phyloP scores from a whole-genome alignment of 106 monocot genomes.

The Dactylorhiza incarnata region DNA sequence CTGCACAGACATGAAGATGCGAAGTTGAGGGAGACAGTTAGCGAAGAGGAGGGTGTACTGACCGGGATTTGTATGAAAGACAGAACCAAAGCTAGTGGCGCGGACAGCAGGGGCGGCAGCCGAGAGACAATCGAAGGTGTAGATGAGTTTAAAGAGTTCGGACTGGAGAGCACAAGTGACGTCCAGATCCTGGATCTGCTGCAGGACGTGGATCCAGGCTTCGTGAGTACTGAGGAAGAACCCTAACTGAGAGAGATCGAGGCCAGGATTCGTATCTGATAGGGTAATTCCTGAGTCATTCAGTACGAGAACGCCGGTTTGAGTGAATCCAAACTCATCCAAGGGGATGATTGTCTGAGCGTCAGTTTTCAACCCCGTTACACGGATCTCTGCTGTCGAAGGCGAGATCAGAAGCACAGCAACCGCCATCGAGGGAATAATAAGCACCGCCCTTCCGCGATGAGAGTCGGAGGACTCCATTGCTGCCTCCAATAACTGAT shows the following conservation, averaged over 20 bases:
- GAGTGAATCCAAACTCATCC: conserved; percentile 81
- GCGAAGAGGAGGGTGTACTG: conserved; percentile 83
- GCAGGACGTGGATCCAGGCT: conserved; percentile 66
- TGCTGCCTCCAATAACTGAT: no score
- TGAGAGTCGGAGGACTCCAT: background rate
- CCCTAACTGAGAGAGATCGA: conserved; percentile 61
- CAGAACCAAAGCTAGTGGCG: conserved; percentile 18
- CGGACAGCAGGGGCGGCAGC: conserved; percentile 14
- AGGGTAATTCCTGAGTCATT: conserved; percentile 49
- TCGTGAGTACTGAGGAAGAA: conserved; percentile 79
- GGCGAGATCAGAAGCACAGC: conserved; percentile 2
- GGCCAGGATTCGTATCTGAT: conserved; percentile 29
- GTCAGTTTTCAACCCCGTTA: conserved; percentile 32
- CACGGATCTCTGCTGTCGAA: conserved; percentile 55
- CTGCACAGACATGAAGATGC: conserved; percentile 46
- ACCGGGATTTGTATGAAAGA: conserved; percentile 35
- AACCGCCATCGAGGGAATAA: conserved; percentile 11
- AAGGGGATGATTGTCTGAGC: conserved; percentile 61
- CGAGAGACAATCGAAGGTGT: conserved; percentile 51
- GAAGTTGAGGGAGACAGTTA: conserved; percentile 44
- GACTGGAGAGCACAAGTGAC: conserved; percentile 74
- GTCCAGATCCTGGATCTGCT: conserved; percentile 50
- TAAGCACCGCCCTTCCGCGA: background rate
- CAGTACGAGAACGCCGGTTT: conserved; percentile 60
- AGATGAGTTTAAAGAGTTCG: conserved; percentile 54